Conservation (phyloP, 345 rosid species). For the Hibiscus trionum region DNA sequence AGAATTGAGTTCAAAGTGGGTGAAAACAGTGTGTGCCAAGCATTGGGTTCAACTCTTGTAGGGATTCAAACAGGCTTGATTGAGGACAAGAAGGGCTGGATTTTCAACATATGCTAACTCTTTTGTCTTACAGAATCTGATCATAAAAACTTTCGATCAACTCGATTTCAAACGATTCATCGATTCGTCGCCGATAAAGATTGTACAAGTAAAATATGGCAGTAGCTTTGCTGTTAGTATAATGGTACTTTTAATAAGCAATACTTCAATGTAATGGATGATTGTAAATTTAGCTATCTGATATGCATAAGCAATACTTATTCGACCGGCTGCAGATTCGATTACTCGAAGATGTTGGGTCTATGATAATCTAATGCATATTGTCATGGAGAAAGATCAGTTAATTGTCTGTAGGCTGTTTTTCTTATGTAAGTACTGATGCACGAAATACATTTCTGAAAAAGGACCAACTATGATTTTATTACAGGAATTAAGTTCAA, state of each 20-base stretch:
- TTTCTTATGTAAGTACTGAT: background rate
- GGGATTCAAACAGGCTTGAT: conserved; percentile 62
- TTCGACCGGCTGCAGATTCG: too few relatives aligned
- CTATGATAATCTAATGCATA: background rate
- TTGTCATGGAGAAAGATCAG: background rate
- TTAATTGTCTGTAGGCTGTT: background rate
- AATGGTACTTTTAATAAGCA: background rate
- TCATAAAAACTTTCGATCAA: too few relatives aligned
- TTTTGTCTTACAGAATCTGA: background rate
- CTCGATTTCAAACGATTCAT: too few relatives aligned
- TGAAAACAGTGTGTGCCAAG: conserved; percentile 30
- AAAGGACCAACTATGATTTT: background rate
- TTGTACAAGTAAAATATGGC: background rate
- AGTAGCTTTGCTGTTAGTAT: background rate
- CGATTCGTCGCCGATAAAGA: too few relatives aligned
- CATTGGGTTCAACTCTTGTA: conserved; percentile 47
- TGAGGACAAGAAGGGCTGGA: conserved; percentile 73
- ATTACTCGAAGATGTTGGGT: background rate
- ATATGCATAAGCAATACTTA: too few relatives aligned
- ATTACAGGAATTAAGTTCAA: conserved; percentile 51
- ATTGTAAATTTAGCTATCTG: background rate
- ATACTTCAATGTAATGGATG: background rate
- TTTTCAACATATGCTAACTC: conserved; percentile 13
- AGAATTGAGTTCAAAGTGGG: conserved; percentile 51
- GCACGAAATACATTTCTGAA: background rate